Percentiles rank a stretch among this genome's conserved stretches.
Conservation (phyloP, 371 early-diverging fungal genomes). For the Mortierella sp. region DNA sequence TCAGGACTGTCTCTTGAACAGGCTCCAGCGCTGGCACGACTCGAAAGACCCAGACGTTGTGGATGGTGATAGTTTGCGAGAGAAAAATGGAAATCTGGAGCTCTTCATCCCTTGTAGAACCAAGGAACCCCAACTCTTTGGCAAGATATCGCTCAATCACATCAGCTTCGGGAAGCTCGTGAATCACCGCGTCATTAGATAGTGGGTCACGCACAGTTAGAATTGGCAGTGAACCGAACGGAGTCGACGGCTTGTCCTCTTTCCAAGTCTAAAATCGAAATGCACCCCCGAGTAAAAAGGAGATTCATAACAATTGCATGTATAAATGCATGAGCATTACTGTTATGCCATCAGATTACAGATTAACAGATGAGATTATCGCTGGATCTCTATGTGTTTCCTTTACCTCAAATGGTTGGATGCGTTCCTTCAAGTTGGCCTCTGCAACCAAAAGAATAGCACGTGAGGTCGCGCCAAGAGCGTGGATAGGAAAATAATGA, state of each 20-base stretch:
- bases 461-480: conserved; percentile 24
- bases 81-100: conserved; percentile 26
- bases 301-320: not conserved
- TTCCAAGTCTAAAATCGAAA: conserved; percentile 20
- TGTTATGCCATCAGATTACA: too few species aligned
- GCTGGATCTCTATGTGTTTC: too few species aligned
- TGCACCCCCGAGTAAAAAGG: not conserved
- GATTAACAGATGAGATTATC: not conserved
- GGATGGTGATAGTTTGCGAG: conserved; percentile 18
- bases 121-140: conserved; percentile 31
- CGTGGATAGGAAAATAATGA: conserved; percentile 37
- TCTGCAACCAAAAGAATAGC: conserved; percentile 24
- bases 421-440: conserved; percentile 22
- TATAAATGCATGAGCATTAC: not conserved
- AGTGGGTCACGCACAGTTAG: conserved; percentile 20
- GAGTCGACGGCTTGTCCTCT: conserved; percentile 18
- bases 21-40: conserved; percentile 15
- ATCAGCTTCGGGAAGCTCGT: conserved; percentile 31
- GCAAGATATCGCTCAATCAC: conserved; percentile 38
- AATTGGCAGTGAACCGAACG: conserved; percentile 31
- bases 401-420: conserved; percentile 26
- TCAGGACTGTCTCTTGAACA: conserved; percentile 17
- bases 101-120: conserved; percentile 27
- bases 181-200: conserved; percentile 1
- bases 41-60: conserved; percentile 34